phyloP scores from a whole-genome alignment of 2,329 filamentous ascomycete species.

The Davidsoniella virescens region DNA sequence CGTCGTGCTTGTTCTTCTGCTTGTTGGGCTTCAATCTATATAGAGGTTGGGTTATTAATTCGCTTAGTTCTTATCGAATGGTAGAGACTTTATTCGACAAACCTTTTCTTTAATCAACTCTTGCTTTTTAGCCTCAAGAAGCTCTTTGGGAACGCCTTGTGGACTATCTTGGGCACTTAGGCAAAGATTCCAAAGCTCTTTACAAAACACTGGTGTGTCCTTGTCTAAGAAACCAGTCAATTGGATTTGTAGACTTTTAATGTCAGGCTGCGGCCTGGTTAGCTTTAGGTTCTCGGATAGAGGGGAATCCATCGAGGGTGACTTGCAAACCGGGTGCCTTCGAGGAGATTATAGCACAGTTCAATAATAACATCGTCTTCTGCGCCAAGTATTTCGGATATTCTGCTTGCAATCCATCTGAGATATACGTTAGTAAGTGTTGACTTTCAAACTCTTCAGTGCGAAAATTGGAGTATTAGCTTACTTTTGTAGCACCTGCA shows the following conservation, averaged over 20 bases:
- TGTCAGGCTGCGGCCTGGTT: slow-evolving; percentile 53
- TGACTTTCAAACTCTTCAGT: not conserved
- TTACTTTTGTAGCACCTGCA: slow-evolving; percentile 95
- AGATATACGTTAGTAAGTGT: slow-evolving; percentile 3
- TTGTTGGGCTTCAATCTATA: slow-evolving; percentile 64
- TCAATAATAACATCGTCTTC: slow-evolving; percentile 96
- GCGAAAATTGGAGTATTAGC: slow-evolving; percentile 18
- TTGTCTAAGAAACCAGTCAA: slow-evolving; percentile 91
- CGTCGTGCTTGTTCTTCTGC: slow-evolving; percentile 59
- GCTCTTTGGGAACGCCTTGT: slow-evolving; percentile 82
- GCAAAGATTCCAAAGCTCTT: slow-evolving; percentile 82
- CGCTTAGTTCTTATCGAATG: not conserved
- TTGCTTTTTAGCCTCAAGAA: slow-evolving; percentile 88
- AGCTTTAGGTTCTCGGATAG: not conserved
- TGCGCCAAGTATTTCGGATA: slow-evolving; percentile 73
- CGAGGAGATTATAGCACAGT: slow-evolving; percentile 53
- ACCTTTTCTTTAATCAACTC: slow-evolving; percentile 95
- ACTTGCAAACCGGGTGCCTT: slow-evolving; percentile 61
- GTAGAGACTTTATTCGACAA: slow-evolving; percentile 12
- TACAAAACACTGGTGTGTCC: slow-evolving; percentile 76
- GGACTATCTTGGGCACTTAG: slow-evolving; percentile 78
- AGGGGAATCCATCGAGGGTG: not conserved
- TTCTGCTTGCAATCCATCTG: slow-evolving; percentile 86
- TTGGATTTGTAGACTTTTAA: slow-evolving; percentile 88
- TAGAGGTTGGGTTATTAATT: not conserved